Evolutionary conservation across 2,329 filamentous ascomycete species (phyloP), one percentile per base, ranked within the genome.

Genomic region (Mariannaea sp.): DNA sequence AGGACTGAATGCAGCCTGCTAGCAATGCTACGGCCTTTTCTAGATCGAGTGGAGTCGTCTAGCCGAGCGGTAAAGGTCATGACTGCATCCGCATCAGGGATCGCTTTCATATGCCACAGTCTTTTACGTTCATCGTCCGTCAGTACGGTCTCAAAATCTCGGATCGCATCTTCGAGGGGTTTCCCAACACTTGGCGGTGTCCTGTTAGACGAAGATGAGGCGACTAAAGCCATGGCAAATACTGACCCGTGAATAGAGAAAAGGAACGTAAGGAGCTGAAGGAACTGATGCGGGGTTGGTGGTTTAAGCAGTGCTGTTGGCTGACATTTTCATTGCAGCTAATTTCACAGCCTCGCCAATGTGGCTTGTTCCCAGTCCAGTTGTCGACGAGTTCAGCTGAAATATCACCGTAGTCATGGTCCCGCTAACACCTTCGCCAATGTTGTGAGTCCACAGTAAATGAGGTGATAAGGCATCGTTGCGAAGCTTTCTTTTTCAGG

Each of bases 41-140:
- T 56, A 1, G 48, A 42, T 5, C 54, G 55, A 32, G 62, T 62
- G 2, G 32, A 32, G 4, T 29, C 24, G 6, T 72, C 70, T 2
- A 73, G 59, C 38, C 72, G 20, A 0, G 72, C 68, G 1, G 71
- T 74, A 46, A 74, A 72, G 0, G 60, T 49, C 1, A 75, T 51
- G 12, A 74, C 65, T 0, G 69, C 56, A 14, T 65, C 65, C 16
- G 61, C 58, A 48, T 71, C 66, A 0, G 66, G 68, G 1, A 69
- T 6, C 1, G 27, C 16, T 7, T 30, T 38, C 5, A 50, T 30
- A 3, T 32, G 9, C 20, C 27, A 27, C 41, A 43, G n/a, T 12
- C 17, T 22, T 33, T 9, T 30, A 10, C 41, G 41, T 22, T 43
- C 41, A 20, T 43, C 27, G 5, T 19, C n/a, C 9, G 27, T 43